Evolutionary conservation across 2,329 filamentous ascomycete genomes (phyloP), one percentile per base, ranked within the genome.

Genomic region (Clarireedia hainanense): DNA sequence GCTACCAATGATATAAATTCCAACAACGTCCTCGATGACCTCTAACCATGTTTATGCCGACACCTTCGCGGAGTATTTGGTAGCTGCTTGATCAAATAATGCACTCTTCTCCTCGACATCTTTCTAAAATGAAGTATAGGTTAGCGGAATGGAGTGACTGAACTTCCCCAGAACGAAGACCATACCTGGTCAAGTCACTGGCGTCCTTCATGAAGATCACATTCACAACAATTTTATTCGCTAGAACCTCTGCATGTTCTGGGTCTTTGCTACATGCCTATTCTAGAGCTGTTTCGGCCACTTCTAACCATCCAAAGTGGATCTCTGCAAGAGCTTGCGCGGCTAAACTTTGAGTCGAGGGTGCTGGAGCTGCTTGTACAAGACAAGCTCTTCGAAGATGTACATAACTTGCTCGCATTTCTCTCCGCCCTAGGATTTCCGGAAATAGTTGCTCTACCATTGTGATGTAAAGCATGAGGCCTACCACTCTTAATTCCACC

Each of bases 341-440:
- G 58, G 96, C 83, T 55, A 96, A 80, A 17, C 83, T 87, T 63
- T 85, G 79, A 52, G 85, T 79, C 15, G 89, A 89, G 49, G 89
- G 85, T 17, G 89, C 91, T 34, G 88, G 84, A 2, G 91, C 86
- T 27, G 89, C 86, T 69, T 95, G 89, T 4, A 94, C 92, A 49
- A 97, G 82, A 94, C 92, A 49, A 97, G 82, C 73, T 99, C 94
- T 73, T 97, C 92, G 68, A 90, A 97, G 59, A 97, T 92, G 77
- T 99, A 97, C 74, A 95, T 97, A 17, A 92, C 86, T 68, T 94
- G 89, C 69, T 97, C 94, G 73, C 97, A 97, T 71, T 90, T 94
- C 65, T 96, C 91, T 63, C 91, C 91, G 68, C 92, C 92, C 87
- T 95, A 59, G 24, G 59, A 49, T 24, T 37, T 54, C 43, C 24